Conservation (phyloP, 768 basidiomycete species). For the Amanita thiersii region DNA sequence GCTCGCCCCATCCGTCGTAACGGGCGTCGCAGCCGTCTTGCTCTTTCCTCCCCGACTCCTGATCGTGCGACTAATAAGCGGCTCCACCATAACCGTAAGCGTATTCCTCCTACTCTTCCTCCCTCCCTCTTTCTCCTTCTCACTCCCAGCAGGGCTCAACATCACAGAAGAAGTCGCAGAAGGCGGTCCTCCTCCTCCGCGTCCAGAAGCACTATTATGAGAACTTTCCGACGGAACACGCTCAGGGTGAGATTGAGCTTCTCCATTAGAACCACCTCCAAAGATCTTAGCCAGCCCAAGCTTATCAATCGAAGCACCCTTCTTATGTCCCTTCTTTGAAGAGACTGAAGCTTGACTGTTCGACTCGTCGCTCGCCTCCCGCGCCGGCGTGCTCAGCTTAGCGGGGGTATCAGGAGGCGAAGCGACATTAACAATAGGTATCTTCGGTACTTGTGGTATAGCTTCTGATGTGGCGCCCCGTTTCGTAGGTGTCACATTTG, state of each 20-base stretch:
- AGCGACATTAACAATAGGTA: slow-evolving; percentile 26
- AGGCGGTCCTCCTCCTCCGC: slow-evolving; percentile 12
- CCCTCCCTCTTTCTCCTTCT: slow-evolving; percentile 15
- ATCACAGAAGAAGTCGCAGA: slow-evolving; percentile 16
- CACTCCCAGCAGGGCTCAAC: slow-evolving; percentile 16
- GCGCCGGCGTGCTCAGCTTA: slow-evolving; percentile 14
- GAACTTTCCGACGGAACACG: slow-evolving; percentile 7
- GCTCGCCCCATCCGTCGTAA: slow-evolving; percentile 14
- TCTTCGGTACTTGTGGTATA: slow-evolving; percentile 20
- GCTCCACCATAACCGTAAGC: slow-evolving; percentile 81
- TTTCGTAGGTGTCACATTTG: slow-evolving; percentile 14
- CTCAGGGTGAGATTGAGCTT: slow-evolving; percentile 10
- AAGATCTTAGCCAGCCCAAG: slow-evolving; percentile 75
- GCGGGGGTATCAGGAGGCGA: slow-evolving; percentile 28
- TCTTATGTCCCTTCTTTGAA: slow-evolving; percentile 44
- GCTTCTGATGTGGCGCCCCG: slow-evolving; percentile 17
- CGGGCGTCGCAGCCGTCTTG: slow-evolving; percentile 22
- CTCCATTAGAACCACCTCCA: slow-evolving; percentile 28
- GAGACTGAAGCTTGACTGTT: slow-evolving; percentile 24
- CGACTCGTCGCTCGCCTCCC: slow-evolving; percentile 20
- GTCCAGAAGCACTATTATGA: slow-evolving; percentile 4
- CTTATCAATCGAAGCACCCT: slow-evolving; percentile 69
- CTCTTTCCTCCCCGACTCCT: slow-evolving; percentile 31
- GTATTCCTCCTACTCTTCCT: slow-evolving; percentile 75
- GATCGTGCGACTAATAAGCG: slow-evolving; percentile 46